phyloP scores from a whole-genome alignment of 1,139 yeast genomes.

The Suhomyces coccinellae region DNA sequence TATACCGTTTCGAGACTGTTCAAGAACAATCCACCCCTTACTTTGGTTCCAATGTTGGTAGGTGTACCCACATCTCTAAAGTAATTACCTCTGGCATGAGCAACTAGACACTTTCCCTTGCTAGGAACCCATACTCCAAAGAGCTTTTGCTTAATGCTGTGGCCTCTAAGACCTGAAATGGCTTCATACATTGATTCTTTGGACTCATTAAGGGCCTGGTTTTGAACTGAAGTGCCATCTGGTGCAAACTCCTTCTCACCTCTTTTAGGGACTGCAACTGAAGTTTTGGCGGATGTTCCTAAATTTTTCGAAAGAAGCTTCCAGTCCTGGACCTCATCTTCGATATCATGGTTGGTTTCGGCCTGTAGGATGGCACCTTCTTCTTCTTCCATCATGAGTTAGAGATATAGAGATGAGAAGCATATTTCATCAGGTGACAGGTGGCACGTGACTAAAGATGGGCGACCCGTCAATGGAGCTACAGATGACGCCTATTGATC shows the following conservation, averaged over 20 bases:
- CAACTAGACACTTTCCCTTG: constrained; percentile 45
- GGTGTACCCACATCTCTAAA: constrained; percentile 72
- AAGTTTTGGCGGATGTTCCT: constrained; percentile 3
- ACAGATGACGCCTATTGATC: neutral
- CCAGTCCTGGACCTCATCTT: constrained; percentile 78
- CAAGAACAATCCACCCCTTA: constrained; percentile 43
- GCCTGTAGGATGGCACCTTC: constrained; percentile 13
- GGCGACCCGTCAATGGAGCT: neutral
- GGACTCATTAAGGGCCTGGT: constrained; percentile 50
- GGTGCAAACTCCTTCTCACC: constrained; percentile 92
- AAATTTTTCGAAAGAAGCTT: constrained; percentile 33
- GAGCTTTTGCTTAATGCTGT: constrained; percentile 50
- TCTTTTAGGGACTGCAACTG: constrained; percentile 32
- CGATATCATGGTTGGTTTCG: constrained; percentile 22
- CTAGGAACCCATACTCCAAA: constrained; percentile 50
- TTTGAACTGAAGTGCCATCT: constrained; percentile 69
- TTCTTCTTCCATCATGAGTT: constrained; percentile 13
- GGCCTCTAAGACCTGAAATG: constrained; percentile 57
- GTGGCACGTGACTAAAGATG: neutral
- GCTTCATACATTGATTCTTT: constrained; percentile 75
- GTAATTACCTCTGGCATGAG: constrained; percentile 68
- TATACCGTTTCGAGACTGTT: constrained; percentile 71
- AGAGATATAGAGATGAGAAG: neutral
- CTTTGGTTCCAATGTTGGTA: constrained; percentile 21
- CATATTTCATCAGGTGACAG: neutral